Evolutionary conservation across 139 green algal species (phyloP).

Genomic region (Chlorella ohadii): DNA sequence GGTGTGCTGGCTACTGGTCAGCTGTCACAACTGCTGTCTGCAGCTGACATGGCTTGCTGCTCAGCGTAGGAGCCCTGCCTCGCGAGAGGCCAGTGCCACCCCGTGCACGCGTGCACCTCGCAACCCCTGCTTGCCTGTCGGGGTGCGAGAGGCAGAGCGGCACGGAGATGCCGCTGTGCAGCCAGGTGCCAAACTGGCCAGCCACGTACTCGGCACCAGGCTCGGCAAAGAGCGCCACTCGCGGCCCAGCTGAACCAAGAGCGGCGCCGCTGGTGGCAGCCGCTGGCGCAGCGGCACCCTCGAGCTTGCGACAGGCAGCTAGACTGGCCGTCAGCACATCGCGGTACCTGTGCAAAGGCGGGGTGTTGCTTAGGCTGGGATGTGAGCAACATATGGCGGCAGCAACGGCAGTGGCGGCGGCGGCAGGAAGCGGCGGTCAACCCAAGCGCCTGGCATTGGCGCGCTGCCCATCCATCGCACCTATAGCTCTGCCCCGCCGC

Average conservation of each 20-base stretch:
- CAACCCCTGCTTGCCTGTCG: slow-evolving; percentile 13
- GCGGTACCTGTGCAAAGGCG: slow-evolving; percentile 4
- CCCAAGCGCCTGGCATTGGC: not conserved
- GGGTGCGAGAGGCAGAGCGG: slow-evolving; percentile 88
- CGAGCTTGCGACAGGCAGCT: not conserved
- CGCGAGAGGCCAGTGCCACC: too few species aligned
- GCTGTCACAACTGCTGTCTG: too few species aligned
- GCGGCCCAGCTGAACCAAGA: not conserved
- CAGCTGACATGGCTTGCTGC: too few species aligned
- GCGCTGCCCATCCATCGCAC: not conserved
- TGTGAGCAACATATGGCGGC: too few species aligned
- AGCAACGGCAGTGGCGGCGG: not conserved
- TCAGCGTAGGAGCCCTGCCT: too few species aligned
- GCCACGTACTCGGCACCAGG: slow-evolving; percentile 68
- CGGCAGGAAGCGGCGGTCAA: not conserved
- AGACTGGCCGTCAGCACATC: slow-evolving; percentile 16
- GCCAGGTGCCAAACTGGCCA: slow-evolving; percentile 85
- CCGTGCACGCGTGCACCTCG: not conserved
- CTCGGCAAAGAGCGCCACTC: slow-evolving; percentile 62
- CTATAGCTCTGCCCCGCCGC: not conserved
- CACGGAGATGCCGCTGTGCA: slow-evolving; percentile 79
- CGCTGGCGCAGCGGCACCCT: not conserved
- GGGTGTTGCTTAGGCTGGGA: too few species aligned
- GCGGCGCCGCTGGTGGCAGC: not conserved
- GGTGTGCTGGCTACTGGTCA: too few species aligned